Percentiles rank a stretch among this genome's conserved stretches.
Conservation (phyloP, 108 stramenopile genomes). For the Cylindrotheca closterium region DNA sequence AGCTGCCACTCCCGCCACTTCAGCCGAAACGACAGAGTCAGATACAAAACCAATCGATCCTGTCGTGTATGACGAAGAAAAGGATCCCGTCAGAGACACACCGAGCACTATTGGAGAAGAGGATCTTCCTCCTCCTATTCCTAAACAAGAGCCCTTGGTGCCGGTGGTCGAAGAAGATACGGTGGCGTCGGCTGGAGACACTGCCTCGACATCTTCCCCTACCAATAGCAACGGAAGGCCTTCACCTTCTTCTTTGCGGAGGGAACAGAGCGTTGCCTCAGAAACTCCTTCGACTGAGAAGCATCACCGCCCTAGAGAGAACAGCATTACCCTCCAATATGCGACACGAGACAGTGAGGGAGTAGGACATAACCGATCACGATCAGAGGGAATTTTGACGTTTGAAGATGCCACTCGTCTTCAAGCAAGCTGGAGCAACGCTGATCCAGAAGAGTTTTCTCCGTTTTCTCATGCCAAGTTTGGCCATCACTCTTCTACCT, state of each 20-base stretch:
- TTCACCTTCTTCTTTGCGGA: neutral
- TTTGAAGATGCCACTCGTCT: conserved; percentile 8
- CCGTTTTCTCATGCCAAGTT: neutral
- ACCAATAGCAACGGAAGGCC: neutral
- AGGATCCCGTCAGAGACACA: neutral
- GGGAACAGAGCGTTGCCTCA: too few species aligned
- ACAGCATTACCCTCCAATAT: neutral
- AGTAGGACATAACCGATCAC: neutral
- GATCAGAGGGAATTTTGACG: neutral
- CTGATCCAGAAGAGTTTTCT: neutral
- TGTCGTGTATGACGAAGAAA: neutral
- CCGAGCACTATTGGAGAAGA: neutral
- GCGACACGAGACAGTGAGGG: neutral
- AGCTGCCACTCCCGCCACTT: neutral
- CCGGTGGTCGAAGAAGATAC: neutral
- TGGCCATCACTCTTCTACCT: neutral
- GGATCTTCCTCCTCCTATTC: neutral
- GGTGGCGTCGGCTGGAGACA: neutral
- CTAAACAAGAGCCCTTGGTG: neutral
- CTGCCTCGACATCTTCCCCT: neutral
- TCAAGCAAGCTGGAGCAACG: conserved; percentile 22
- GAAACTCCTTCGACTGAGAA: neutral
- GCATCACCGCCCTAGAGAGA: neutral
- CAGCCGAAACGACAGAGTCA: neutral
- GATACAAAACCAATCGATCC: too few species aligned